These are phyloP conservation scores for Lophium mytilinum DNA, from an alignment of 495 filamentous ascomycete species.

Conservation along the genomic window DNA sequence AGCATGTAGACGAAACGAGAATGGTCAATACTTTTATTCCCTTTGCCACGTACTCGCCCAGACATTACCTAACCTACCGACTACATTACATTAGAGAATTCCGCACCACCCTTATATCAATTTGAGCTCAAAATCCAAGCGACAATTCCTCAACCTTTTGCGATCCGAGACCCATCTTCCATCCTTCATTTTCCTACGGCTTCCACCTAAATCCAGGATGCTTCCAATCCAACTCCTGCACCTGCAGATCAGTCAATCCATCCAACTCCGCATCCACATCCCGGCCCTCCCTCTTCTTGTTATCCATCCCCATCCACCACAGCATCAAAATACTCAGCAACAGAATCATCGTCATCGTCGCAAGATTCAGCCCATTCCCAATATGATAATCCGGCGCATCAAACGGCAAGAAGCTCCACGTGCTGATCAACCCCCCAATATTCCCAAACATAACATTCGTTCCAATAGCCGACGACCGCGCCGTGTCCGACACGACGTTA, in stretches of 20 bases:
- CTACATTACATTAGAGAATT: no score
- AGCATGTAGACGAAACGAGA: no score
- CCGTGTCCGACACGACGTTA: conserved; percentile 64
- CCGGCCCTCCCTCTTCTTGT: conserved; percentile 46
- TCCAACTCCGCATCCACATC: conserved; percentile 49
- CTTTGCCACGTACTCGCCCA: no score
- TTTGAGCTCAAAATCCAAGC: no score
- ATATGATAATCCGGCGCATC: conserved; percentile 63
- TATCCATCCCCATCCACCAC: conserved; percentile 58
- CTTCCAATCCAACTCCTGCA: conserved; percentile 64
- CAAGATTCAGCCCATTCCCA: conserved; percentile 68
- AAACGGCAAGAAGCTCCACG: conserved; percentile 58
- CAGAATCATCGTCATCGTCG: conserved; percentile 46
- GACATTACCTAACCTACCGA: no score
- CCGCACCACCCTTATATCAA: no score
- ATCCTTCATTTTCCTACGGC: conserved; percentile 7
- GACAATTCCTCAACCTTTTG: no score
- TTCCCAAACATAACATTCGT: conserved; percentile 66
- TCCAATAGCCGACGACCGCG: conserved; percentile 55
- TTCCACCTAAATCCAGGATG: conserved; percentile 56
- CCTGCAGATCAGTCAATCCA: conserved; percentile 45
- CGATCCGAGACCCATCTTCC: no score
- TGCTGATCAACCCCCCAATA: conserved; percentile 60
- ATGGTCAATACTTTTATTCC: no score
- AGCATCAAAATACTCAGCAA: conserved; percentile 40